Base-by-base conservation (phyloP, 768 basidiomycete genomes). In the Hericium alpestre region DNA sequence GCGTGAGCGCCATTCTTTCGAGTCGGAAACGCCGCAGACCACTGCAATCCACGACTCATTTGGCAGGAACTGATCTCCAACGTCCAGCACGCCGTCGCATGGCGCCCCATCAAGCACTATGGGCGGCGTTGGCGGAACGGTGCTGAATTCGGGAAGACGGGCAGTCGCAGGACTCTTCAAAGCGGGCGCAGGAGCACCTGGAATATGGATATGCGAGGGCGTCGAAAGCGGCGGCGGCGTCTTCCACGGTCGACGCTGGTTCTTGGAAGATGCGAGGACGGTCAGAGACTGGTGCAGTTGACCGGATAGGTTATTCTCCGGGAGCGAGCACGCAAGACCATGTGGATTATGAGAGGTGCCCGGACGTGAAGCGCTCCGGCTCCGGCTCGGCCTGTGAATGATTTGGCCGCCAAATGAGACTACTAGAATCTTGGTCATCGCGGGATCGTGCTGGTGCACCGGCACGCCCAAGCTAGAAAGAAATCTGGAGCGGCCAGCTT, bases 371-470 rank as follows among this genome's bases (percentile, higher is more conserved):
- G 64, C 59, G 1, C 66, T 64, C 16, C 63, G 63, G 32, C 68
- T 66, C 11, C 68, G 67, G 63, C 79, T 79, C 3, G 83, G 83
- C 53, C 74, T 76, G 55, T 77, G 79, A 67, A 90, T 84, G 8
- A 83, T 72, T 63, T 91, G 88, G 0, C 88, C 88, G 15, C 88
- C 88, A 64, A 91, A 91, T 1, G 87, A 90, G 7, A 91, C 86
- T 25, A 90, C 71, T 25, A 90, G 75, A 43, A 91, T 79, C 63
- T 80, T 85, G 2, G 79, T 82, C 20, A 61, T 68, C 4, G 61
- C 58, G 0, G 74, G 68, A 57, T 82, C 74, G 38, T 83, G 79
- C 6, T 75, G 66, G 16, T 78, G 62, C 11, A 55, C 52, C 0
- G 87, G 85, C 0, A 91, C 70, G 20, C 85, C 86, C 46, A 87